These are phyloP conservation scores for Plectosphaerella plurivora DNA, from an alignment of 2,329 filamentous ascomycete genomes.

Conservation along the genomic window DNA sequence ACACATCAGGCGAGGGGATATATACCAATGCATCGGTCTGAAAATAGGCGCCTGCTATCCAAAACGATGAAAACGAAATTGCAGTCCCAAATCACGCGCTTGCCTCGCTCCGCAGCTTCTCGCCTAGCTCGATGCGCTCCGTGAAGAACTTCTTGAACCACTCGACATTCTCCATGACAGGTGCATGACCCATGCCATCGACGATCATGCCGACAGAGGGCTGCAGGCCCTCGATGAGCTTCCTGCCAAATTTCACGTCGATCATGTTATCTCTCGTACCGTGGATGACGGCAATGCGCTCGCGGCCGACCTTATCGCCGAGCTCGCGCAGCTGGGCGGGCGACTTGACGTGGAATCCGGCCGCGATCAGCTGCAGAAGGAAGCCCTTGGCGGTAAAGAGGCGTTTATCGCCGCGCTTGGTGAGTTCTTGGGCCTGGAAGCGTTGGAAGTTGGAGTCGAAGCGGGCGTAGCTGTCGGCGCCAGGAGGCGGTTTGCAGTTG, in stretches of 20 bases:
- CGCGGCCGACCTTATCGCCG: conserved; percentile 64
- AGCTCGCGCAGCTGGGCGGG: conserved; percentile 60
- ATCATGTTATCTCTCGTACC: conserved; percentile 78
- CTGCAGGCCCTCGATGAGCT: conserved; percentile 60
- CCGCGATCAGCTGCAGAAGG: conserved; percentile 72
- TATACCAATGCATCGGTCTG: too few species aligned
- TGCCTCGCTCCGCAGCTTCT: conserved; percentile 20
- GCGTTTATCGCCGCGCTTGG: conserved; percentile 59
- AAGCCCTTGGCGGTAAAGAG: conserved; percentile 65
- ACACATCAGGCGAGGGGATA: not conserved
- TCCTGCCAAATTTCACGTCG: conserved; percentile 61
- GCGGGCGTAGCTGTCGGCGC: conserved; percentile 32
- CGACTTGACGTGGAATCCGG: conserved; percentile 75
- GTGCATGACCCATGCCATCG: conserved; percentile 72
- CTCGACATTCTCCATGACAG: conserved; percentile 63
- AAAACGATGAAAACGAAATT: not conserved
- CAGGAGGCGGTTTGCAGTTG: conserved; percentile 23
- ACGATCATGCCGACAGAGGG: conserved; percentile 59
- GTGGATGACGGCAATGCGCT: conserved; percentile 73
- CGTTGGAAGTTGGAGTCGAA: conserved; percentile 79
- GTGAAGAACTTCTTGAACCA: conserved; percentile 66
- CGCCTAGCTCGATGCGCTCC: conserved; percentile 48
- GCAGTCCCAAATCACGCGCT: not conserved
- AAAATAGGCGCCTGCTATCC: too few species aligned
- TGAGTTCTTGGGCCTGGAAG: conserved; percentile 74